A percentile compares a stretch with the other conserved stretches of the same genome.
Evolutionary conservation across 345 rosid species (phyloP).

Genomic region (Salix brachista): DNA sequence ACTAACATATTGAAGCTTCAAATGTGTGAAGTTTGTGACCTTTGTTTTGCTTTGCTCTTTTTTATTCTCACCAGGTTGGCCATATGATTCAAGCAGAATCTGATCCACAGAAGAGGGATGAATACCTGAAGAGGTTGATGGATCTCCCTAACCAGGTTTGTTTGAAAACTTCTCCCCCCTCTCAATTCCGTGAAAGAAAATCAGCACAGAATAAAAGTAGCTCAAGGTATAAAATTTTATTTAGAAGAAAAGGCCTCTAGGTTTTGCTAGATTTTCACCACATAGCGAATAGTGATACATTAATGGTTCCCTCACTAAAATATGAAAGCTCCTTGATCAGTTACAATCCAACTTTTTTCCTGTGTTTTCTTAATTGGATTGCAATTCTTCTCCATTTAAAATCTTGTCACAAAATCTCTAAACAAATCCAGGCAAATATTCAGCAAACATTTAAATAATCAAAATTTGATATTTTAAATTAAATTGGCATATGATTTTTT

Average conservation of each 20-base stretch:
- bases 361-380: neutral
- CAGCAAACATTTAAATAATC: neutral
- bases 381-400: neutral
- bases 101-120: slow-evolving; percentile 95
- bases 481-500: neutral
- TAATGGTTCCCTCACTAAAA: neutral
- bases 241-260: neutral
- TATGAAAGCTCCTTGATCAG: neutral
- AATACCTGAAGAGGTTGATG: slow-evolving; percentile 91
- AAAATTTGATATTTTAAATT: neutral
- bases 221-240: neutral
- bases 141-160: slow-evolving; percentile 87
- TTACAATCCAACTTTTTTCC: neutral
- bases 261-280: neutral
- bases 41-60: neutral
- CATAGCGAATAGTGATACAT: neutral
- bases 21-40: neutral
- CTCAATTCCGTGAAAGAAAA: neutral
- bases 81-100: slow-evolving; percentile 98
- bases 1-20: neutral
- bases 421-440: neutral
- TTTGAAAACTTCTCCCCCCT: neutral
- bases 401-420: neutral
- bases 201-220: neutral
- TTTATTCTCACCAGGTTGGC: slow-evolving; percentile 56